Base-by-base conservation (phyloP, 495 filamentous ascomycete species). In the Pyrenopolyporus hunteri region DNA sequence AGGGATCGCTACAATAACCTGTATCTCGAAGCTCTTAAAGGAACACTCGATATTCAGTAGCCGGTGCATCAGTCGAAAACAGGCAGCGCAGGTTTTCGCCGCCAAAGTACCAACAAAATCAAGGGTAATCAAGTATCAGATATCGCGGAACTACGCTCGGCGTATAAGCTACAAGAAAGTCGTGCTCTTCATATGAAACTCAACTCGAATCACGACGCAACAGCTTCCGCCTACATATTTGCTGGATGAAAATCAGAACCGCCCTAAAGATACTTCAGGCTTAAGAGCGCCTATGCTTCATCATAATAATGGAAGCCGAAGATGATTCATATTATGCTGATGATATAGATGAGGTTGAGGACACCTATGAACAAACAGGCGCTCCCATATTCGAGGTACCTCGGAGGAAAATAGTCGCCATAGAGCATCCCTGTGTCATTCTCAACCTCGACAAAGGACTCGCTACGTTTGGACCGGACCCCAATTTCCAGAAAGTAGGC, bases 391-490 rank as follows among this genome's bases (percentile, higher is more conserved):
- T 75, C 26, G 57, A 74, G 0, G 77, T 96, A 22, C 91, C 90
- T 2, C 57, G 78, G 26, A 79, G 83, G 35, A 78, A 79, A 14
- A 77, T 97, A 37, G 82, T 92, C 26, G 87, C 86, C 53, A 82
- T 98, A 17, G 94, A 98, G 68, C 92, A 98, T 73, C 94, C 95
- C 4, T 87, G 87, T 57, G 85, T 95, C 45, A 77, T 98, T 66
- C 84, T 83, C 64, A 88, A 97, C 74, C 66, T 96, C 47, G 88
- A 95, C 61, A 90, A 87, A 55, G 94, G 84, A 13, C 80, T 98
- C 56, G 81, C 85, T 14, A 93, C 92, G 0, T 82, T 98, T 16
- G 89, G 92, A 1, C 84, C 85, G 4, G 78, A 83, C 29, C 71
- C 77, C 14, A 82, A 86, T 20, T 82, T 96, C 26, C 73, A 81